Evolutionary conservation across 2,329 filamentous ascomycete genomes (phyloP), one percentile per base, ranked within the genome.

Genomic region (Sarocladiaceae sp.): DNA sequence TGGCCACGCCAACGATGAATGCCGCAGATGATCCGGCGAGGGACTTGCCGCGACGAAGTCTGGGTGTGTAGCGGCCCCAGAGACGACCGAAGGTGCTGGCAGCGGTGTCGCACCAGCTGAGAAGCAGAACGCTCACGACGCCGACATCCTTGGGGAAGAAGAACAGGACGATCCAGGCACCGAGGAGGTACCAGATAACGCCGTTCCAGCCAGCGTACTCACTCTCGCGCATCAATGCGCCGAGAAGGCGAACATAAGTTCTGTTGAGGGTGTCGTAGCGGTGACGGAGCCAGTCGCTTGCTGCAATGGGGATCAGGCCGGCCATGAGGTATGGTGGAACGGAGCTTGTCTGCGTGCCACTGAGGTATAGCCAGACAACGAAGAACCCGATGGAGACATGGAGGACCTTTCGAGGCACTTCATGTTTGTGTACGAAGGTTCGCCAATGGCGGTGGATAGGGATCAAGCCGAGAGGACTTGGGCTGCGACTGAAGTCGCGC

Each of bases 81-180:
- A 93, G 75, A 52, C 94, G 83, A 51, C 94, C 94, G 64, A 99
- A 92, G 0, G 94, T 99, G 65, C 88, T 94, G 49, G 94, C 94
- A 31, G 94, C 94, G 1, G 94, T 97, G 68, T 99, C 94, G 71
- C 94, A 99, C 94, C 94, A 99, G 64, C 89, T 95, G 22, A 99
- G 82, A 36, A 99, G 80, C 62, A 99, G 76, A 39, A 97, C 87
- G 55, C 88, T 86, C 76, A 97, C 87, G 47, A 96, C 87, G 7
- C 87, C 91, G 22, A 99, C 81, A 62, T 99, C 94, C 72, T 97
- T 99, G 57, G 92, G 90, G 67, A 95, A 90, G 67, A 90, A 90
- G 59, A 83, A 83, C 58, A 97, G 81, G 15, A 93, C 90, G 28
- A 85, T 78, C 84, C 91, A 97, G 25, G 91, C 86, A 53, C 94